Conservation (phyloP, 2,329 filamentous ascomycete genomes). For the Knufia petricola region DNA sequence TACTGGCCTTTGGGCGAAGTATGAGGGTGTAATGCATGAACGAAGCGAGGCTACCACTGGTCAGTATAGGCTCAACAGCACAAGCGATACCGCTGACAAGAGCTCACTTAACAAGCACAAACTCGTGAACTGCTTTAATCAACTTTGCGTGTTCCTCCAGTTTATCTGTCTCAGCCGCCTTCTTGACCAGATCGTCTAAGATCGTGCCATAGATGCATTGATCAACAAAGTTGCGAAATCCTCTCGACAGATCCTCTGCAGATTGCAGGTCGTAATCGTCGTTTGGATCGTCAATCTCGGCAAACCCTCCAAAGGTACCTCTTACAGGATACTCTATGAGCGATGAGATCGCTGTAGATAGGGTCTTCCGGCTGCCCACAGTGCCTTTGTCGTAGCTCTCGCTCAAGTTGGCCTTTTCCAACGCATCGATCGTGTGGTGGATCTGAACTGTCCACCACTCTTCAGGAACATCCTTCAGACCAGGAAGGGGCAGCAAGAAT, state of each 20-base stretch:
- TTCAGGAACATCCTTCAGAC: constrained; percentile 50
- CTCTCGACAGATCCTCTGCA: constrained; percentile 51
- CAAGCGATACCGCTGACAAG: constrained; percentile 9
- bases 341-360: constrained; percentile 61
- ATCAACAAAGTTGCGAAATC: constrained; percentile 59
- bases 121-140: constrained; percentile 56
- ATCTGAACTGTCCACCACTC: constrained; percentile 59
- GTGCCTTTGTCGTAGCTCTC: constrained; percentile 75
- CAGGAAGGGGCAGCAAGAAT: constrained; percentile 57
- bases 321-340: constrained; percentile 60
- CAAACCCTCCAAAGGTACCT: constrained; percentile 55
- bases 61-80: constrained; percentile 13
- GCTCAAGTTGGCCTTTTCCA: constrained; percentile 60
- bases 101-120: constrained; percentile 61
- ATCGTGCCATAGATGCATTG: constrained; percentile 59
- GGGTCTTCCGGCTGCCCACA: constrained; percentile 62
- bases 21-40: constrained; percentile 66
- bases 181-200: constrained; percentile 55
- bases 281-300: constrained; percentile 25
- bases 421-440: constrained; percentile 49
- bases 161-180: constrained; percentile 50
- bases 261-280: constrained; percentile 48
- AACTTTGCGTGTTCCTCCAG: constrained; percentile 55
- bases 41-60: constrained; percentile 53
- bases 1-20: constrained; percentile 67